Conservation (phyloP, 768 basidiomycete genomes). For the Ramaria sp. region DNA sequence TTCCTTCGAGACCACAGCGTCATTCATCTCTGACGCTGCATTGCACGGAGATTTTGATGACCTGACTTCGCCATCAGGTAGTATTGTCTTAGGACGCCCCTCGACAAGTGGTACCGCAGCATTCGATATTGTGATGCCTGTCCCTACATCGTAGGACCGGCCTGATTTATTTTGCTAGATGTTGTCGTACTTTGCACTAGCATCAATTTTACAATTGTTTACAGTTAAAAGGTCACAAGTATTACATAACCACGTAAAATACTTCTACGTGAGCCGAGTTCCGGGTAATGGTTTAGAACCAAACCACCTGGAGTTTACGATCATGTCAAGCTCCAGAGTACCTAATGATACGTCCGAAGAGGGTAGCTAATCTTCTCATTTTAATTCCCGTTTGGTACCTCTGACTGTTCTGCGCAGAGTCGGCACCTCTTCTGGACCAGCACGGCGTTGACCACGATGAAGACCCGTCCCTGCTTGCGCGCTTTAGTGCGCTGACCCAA, state of each 20-base stretch:
- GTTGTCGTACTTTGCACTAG: not conserved
- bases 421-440: slow-evolving; percentile 52
- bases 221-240: too few species aligned
- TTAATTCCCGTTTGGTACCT: not conserved
- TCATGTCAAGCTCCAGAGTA: not conserved
- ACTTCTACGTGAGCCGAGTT: not conserved
- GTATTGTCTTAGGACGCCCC: slow-evolving; percentile 83
- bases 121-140: slow-evolving; percentile 75
- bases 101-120: slow-evolving; percentile 88
- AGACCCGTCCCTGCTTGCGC: not conserved
- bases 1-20: slow-evolving; percentile 91
- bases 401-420: slow-evolving; percentile 31
- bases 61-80: slow-evolving; percentile 80
- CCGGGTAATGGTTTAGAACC: not conserved
- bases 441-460: slow-evolving; percentile 27
- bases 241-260: not conserved
- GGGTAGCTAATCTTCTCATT: not conserved
- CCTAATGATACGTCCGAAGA: not conserved
- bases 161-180: not conserved
- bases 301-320: not conserved
- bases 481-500: not conserved
- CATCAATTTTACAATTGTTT: too few species aligned
- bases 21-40: slow-evolving; percentile 90
- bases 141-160: slow-evolving; percentile 9
- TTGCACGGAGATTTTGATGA: slow-evolving; percentile 94